Percentiles rank a stretch among this genome's conserved stretches.
Evolutionary conservation across 495 filamentous ascomycete genomes (phyloP).

Genomic region (Elaphomyces granulatus): DNA sequence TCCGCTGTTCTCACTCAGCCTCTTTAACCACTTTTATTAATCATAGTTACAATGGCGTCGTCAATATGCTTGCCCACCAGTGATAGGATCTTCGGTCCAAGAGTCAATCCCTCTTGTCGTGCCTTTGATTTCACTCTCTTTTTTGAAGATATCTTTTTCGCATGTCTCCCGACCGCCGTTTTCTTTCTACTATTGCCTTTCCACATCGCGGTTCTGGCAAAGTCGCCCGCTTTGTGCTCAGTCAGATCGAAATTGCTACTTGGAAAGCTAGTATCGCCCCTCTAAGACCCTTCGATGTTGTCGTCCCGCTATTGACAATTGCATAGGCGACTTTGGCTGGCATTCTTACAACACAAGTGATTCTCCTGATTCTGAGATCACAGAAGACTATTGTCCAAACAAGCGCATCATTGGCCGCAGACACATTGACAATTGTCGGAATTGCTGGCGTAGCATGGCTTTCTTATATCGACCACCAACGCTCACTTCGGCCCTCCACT

Average conservation of each 20-base stretch:
- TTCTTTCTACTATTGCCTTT: conserved; percentile 7
- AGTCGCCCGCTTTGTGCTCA: conserved; percentile 23
- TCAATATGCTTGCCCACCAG: no score
- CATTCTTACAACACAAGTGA: conserved; percentile 3
- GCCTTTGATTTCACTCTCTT: conserved; percentile 47
- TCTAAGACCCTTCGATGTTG: conserved; percentile 1
- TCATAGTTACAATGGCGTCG: no score
- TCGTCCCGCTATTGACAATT: not conserved
- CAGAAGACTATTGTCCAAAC: no score
- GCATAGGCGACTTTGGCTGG: conserved; percentile 4
- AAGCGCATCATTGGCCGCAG: no score
- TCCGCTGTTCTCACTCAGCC: no score
- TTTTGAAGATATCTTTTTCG: conserved; percentile 37
- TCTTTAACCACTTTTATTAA: no score
- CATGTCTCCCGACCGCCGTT: conserved; percentile 12
- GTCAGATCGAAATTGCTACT: not conserved
- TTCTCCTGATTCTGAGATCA: conserved; percentile 3
- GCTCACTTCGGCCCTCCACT: conserved; percentile 41
- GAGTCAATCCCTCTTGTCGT: conserved; percentile 36
- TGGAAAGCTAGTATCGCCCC: not conserved
- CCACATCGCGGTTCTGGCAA: conserved; percentile 1
- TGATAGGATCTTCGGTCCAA: no score
- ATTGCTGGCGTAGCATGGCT: conserved; percentile 14
- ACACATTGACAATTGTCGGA: no score
- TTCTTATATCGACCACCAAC: conserved; percentile 43